Evolutionary conservation across 169 alveolate genomes (phyloP).

Genomic region (Plasmodium sp.): DNA sequence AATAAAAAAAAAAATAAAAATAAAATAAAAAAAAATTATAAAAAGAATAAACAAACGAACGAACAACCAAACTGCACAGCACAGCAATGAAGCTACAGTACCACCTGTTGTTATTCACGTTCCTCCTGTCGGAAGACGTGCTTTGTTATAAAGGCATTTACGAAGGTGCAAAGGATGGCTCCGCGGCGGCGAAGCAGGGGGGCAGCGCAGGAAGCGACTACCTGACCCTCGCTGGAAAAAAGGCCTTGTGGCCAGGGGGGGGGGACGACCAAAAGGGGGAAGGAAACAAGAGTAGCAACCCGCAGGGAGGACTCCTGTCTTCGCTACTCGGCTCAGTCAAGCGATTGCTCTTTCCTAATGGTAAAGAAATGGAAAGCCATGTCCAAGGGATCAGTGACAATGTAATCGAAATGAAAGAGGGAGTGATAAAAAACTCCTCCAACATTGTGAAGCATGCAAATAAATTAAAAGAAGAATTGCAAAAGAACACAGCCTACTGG

Average conservation of each 20-base stretch:
- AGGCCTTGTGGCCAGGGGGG: not conserved
- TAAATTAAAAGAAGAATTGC: slow-evolving; percentile 12
- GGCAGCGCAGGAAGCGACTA: not conserved
- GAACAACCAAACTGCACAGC: not conserved
- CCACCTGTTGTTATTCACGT: not conserved
- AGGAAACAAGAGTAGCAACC: not conserved
- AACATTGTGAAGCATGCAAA: slow-evolving; percentile 13
- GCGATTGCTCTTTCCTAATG: not conserved
- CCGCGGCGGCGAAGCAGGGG: not conserved
- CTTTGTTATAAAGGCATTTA: not conserved
- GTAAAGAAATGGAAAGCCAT: not conserved
- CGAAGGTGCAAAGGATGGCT: not conserved
- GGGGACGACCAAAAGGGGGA: not conserved
- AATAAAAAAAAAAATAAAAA: not conserved
- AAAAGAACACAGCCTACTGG: slow-evolving; percentile 13
- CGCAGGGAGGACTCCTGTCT: not conserved
- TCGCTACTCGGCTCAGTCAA: not conserved
- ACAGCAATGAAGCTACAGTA: slow-evolving; percentile 5
- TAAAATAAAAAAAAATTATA: not conserved
- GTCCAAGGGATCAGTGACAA: not conserved
- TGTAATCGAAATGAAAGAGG: slow-evolving; percentile 8
- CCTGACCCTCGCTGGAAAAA: not conserved
- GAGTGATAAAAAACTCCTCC: not conserved
- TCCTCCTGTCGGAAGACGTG: slow-evolving; percentile 17
- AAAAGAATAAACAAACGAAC: not conserved